A percentile compares a stretch with the other conserved stretches of the same genome.
Evolutionary conservation across 768 basidiomycete species (phyloP).

Genomic region (Suillus fuscotomentosus): DNA sequence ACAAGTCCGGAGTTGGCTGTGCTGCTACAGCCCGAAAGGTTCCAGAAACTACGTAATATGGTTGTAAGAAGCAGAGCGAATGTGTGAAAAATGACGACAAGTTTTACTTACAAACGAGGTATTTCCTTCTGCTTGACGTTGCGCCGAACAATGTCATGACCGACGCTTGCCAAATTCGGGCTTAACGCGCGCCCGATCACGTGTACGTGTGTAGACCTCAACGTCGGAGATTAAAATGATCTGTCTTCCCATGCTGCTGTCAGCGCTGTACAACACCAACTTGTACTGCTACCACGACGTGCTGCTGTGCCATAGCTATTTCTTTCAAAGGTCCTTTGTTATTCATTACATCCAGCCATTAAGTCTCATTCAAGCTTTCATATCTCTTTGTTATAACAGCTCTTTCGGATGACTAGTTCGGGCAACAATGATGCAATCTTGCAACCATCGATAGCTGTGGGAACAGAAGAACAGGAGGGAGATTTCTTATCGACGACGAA

Average conservation of each 20-base stretch:
- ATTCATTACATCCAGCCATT: neutral
- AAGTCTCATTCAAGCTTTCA: neutral
- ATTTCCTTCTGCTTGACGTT: neutral
- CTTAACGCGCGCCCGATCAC: constrained; percentile 14
- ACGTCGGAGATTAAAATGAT: constrained; percentile 13
- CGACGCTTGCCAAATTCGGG: constrained; percentile 1
- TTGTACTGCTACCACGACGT: constrained; percentile 27
- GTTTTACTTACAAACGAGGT: neutral
- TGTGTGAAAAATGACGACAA: neutral
- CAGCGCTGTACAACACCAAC: constrained; percentile 14
- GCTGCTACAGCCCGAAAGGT: neutral
- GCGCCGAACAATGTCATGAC: neutral
- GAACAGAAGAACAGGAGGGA: constrained; percentile 3
- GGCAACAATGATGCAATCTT: constrained; percentile 9
- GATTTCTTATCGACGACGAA: constrained; percentile 1
- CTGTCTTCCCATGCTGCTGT: constrained; percentile 22
- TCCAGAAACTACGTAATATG: neutral
- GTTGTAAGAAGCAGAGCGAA: neutral
- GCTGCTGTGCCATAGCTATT: constrained; percentile 4
- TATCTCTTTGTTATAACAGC: constrained; percentile 2
- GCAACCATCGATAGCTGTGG: constrained; percentile 5
- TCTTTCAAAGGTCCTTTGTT: constrained; percentile 1
- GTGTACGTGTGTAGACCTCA: constrained; percentile 10
- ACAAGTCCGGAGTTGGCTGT: neutral
- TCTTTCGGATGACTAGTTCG: constrained; percentile 17